A percentile compares a stretch with the other conserved stretches of the same genome.
Evolutionary conservation across 2,329 filamentous ascomycete genomes (phyloP).

Genomic region (Fusarium humuli): DNA sequence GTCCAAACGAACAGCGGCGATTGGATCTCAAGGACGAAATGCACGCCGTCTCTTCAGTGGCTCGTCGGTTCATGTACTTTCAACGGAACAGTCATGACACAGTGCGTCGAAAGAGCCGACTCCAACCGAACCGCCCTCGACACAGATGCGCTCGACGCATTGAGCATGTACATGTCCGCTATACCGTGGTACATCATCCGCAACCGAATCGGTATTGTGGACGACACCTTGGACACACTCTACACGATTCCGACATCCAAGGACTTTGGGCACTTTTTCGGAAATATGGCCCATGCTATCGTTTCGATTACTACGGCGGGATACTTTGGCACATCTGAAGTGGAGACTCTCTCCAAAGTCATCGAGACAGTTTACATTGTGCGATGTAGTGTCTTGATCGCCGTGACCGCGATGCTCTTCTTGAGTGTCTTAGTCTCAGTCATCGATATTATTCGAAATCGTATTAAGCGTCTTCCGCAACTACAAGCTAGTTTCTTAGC

Average conservation of each 20-base stretch:
- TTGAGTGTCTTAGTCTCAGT: slow-evolving; percentile 24
- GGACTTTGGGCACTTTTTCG: slow-evolving; percentile 37
- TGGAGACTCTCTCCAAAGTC: slow-evolving; percentile 12
- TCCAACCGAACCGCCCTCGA: slow-evolving; percentile 30
- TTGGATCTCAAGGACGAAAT: slow-evolving; percentile 37
- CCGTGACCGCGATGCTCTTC: slow-evolving; percentile 26
- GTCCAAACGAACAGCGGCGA: slow-evolving; percentile 27
- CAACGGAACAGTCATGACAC: slow-evolving; percentile 37
- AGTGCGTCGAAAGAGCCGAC: background rate
- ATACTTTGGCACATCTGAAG: slow-evolving; percentile 36
- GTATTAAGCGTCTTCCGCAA: slow-evolving; percentile 26
- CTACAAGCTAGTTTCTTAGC: slow-evolving; percentile 36
- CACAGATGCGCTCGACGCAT: slow-evolving; percentile 22
- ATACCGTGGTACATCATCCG: slow-evolving; percentile 41
- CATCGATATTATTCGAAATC: slow-evolving; percentile 36
- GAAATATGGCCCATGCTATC: slow-evolving; percentile 39
- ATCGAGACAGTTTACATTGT: slow-evolving; percentile 35
- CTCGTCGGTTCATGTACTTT: slow-evolving; percentile 33
- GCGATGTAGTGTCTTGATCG: slow-evolving; percentile 34
- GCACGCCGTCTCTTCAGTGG: slow-evolving; percentile 33
- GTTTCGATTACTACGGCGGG: slow-evolving; percentile 38
- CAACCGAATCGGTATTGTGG: slow-evolving; percentile 27
- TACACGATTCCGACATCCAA: slow-evolving; percentile 38
- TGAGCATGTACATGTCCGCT: slow-evolving; percentile 36
- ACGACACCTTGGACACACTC: slow-evolving; percentile 32